Conservation (phyloP, 1,139 yeast species). For the Candida pseudocylindracea region DNA sequence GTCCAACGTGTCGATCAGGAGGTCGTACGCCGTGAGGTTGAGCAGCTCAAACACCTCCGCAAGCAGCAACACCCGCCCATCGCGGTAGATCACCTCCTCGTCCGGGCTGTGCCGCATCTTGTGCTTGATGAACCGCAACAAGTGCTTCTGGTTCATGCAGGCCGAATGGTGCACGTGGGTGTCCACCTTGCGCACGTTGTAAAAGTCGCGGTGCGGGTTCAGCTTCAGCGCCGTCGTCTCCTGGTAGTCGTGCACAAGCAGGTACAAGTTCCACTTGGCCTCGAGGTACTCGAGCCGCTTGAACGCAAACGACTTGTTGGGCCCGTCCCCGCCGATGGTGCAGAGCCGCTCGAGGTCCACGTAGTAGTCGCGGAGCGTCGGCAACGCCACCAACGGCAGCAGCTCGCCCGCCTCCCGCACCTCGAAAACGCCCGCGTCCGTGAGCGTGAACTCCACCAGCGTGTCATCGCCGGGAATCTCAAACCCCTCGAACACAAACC, state of each 20-base stretch:
- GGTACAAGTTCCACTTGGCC: slow-evolving; percentile 90
- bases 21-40: slow-evolving; percentile 78
- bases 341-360: slow-evolving; percentile 56
- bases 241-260: slow-evolving; percentile 72
- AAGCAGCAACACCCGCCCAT: slow-evolving; percentile 73
- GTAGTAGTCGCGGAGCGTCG: slow-evolving; percentile 66
- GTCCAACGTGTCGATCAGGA: slow-evolving; percentile 89
- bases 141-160: slow-evolving; percentile 95
- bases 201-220: slow-evolving; percentile 77
- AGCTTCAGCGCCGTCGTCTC: slow-evolving; percentile 63
- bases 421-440: slow-evolving; percentile 47
- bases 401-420: slow-evolving; percentile 20
- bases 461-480: slow-evolving; percentile 33
- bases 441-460: slow-evolving; percentile 26
- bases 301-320: slow-evolving; percentile 92
- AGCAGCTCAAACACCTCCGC: slow-evolving; percentile 77
- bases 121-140: slow-evolving; percentile 82
- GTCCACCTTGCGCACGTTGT: slow-evolving; percentile 94
- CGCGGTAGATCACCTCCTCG: slow-evolving; percentile 84
- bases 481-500: slow-evolving; percentile 32
- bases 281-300: slow-evolving; percentile 83
- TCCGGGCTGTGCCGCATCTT: slow-evolving; percentile 30
- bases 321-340: slow-evolving; percentile 74
- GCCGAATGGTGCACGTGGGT: slow-evolving; percentile 99
- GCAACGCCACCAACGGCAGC: slow-evolving; percentile 32